A percentile compares a stretch with the other conserved stretches of the same genome.
Evolutionary conservation across 345 rosid genomes (phyloP).

Genomic region (Microcos paniculata): DNA sequence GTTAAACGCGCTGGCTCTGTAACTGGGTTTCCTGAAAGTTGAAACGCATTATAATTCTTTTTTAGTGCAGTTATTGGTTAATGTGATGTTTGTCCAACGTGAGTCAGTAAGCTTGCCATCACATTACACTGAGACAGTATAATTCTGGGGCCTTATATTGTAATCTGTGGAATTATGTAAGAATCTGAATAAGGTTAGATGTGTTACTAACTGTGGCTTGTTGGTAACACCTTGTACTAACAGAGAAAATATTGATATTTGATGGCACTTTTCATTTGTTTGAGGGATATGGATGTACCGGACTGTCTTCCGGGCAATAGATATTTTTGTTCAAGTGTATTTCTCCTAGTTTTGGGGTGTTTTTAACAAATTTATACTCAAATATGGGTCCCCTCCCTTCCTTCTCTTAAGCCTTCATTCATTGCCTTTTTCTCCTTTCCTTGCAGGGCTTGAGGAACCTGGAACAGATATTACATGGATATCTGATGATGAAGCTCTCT

Average conservation of each 20-base stretch:
- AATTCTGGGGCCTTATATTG: too few relatives aligned
- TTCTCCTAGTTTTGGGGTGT: too few relatives aligned
- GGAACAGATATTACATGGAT: slow-evolving; percentile 4
- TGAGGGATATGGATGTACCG: neutral
- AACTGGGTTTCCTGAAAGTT: neutral
- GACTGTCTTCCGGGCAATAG: neutral
- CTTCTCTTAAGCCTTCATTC: too few relatives aligned
- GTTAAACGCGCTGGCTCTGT: slow-evolving; percentile 3
- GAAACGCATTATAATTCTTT: neutral
- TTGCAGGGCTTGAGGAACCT: slow-evolving; percentile 23
- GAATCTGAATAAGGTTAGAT: too few relatives aligned
- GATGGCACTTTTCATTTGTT: neutral
- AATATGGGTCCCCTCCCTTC: too few relatives aligned
- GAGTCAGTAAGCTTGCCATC: too few relatives aligned
- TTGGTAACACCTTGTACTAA: too few relatives aligned
- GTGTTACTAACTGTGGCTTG: neutral
- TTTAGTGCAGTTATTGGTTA: too few relatives aligned
- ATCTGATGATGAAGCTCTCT: slow-evolving; percentile 22
- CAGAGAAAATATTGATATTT: neutral
- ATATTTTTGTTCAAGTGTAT: neutral
- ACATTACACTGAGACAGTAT: too few relatives aligned
- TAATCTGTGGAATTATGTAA: too few relatives aligned
- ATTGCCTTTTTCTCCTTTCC: neutral
- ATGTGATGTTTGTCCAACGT: too few relatives aligned
- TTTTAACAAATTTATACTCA: too few relatives aligned